A percentile compares a stretch with the other conserved stretches of the same genome.
Conservation (phyloP, 176 grass and related monocot genomes). For the Oryza rufipogon region DNA sequence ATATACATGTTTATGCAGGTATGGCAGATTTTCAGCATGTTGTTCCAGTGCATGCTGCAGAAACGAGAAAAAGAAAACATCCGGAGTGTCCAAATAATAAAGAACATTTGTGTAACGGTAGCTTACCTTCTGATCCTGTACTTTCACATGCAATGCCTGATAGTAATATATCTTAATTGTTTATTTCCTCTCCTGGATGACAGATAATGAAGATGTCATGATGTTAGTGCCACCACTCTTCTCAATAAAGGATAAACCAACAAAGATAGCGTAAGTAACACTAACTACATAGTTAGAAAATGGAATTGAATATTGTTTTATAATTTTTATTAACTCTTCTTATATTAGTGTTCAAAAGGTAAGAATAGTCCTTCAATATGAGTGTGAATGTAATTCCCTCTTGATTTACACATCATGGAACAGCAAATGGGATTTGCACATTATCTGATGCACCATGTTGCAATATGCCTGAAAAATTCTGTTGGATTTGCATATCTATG, state of each 20-base stretch:
- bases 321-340: background rate
- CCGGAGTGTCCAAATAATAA: constrained; percentile 29
- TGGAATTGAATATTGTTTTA: background rate
- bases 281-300: constrained; percentile 26
- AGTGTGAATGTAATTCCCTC: constrained; percentile 9
- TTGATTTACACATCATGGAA: background rate
- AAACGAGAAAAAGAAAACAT: constrained; percentile 65
- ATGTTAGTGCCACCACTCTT: constrained; percentile 90
- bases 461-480: background rate
- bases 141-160: constrained; percentile 7
- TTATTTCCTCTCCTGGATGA: constrained; percentile 29
- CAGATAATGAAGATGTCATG: constrained; percentile 72
- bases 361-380: background rate
- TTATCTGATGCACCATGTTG: background rate
- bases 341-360: constrained; percentile 17
- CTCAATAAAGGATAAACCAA: constrained; percentile 79
- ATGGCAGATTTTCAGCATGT: constrained; percentile 94
- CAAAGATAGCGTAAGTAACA: constrained; percentile 78
- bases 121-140: constrained; percentile 25
- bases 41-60: constrained; percentile 70
- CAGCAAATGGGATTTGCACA: background rate
- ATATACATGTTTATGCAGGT: constrained; percentile 47
- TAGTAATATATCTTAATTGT: constrained; percentile 29
- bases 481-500: background rate
- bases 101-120: constrained; percentile 43